Conservation (phyloP, 129 eudicot genomes). For the Deinandra increscens region DNA sequence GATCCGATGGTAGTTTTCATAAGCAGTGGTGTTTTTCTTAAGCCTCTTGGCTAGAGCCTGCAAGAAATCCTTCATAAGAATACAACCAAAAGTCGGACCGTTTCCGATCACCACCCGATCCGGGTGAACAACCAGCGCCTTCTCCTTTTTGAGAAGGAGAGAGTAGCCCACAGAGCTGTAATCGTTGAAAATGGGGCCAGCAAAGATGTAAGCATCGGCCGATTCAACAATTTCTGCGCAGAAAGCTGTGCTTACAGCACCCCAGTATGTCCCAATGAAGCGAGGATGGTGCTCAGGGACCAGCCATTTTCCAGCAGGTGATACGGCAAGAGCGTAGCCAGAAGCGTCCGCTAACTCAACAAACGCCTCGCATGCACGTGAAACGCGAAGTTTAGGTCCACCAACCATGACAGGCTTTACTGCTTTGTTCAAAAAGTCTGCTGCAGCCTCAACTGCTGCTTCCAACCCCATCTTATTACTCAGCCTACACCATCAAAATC, state of each 20-base stretch:
- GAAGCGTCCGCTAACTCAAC: constrained; percentile 59
- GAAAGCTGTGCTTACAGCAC: constrained; percentile 72
- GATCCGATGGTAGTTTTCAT: constrained; percentile 67
- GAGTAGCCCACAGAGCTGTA: constrained; percentile 84
- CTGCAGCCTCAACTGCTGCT: constrained; percentile 78
- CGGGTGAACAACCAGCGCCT: constrained; percentile 66
- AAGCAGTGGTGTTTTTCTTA: constrained; percentile 50
- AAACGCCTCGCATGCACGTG: constrained; percentile 55
- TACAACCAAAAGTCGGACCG: constrained; percentile 71
- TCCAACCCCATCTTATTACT: constrained; percentile 66
- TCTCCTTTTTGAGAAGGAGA: constrained; percentile 65
- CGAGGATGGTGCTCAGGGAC: constrained; percentile 70
- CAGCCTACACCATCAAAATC: constrained; percentile 42
- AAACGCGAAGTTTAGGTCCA: constrained; percentile 70
- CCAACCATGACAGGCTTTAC: constrained; percentile 80
- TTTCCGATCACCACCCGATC: constrained; percentile 56
- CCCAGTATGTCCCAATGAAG: constrained; percentile 81
- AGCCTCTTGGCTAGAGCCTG: constrained; percentile 50
- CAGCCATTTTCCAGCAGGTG: constrained; percentile 67
- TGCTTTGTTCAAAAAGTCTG: constrained; percentile 58
- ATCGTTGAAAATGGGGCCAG: constrained; percentile 77
- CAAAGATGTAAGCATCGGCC: constrained; percentile 76
- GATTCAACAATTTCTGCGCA: constrained; percentile 83
- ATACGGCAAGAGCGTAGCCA: constrained; percentile 53
- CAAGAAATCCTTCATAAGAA: constrained; percentile 70